Evolutionary conservation across 192 early-diverging fungal genomes (phyloP).

Genomic region (Backusella parvicylindrica): DNA sequence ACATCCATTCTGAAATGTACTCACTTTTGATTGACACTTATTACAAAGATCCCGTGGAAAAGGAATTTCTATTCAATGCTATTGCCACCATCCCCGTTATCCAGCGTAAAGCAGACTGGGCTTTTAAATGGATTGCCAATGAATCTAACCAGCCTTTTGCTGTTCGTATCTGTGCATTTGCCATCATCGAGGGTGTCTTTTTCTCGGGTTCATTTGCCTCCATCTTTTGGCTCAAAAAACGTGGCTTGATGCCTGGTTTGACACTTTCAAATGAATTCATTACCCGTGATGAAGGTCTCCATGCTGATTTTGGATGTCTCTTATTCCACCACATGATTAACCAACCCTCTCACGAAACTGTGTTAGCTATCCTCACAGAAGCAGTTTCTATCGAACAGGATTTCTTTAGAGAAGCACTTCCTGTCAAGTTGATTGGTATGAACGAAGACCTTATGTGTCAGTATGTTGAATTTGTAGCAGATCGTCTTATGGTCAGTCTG

Average conservation of each 20-base stretch:
- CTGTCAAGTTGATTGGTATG: constrained; percentile 91
- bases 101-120: constrained; percentile 93
- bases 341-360: constrained; percentile 62
- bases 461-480: constrained; percentile 98
- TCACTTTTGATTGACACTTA: constrained; percentile 95
- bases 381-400: constrained; percentile 92
- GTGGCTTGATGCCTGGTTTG: constrained; percentile 94
- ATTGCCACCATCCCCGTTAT: constrained; percentile 93
- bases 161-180: constrained; percentile 89
- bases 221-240: constrained; percentile 99
- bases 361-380: constrained; percentile 71
- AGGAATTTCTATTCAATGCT: constrained; percentile 83
- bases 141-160: constrained; percentile 74
- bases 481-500: constrained; percentile 85
- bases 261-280: constrained; percentile 97
- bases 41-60: constrained; percentile 78
- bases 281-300: constrained; percentile 95
- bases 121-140: constrained; percentile 80
- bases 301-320: constrained; percentile 94
- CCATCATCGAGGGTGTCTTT: constrained; percentile 96
- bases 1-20: constrained; percentile 94
- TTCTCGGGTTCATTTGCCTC: constrained; percentile 95
- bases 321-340: constrained; percentile 78
- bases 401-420: constrained; percentile 88
- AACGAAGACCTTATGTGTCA: constrained; percentile 87